These are phyloP conservation scores for Vicia sativa DNA, from an alignment of 306 rosid species.

Conservation along the genomic window DNA sequence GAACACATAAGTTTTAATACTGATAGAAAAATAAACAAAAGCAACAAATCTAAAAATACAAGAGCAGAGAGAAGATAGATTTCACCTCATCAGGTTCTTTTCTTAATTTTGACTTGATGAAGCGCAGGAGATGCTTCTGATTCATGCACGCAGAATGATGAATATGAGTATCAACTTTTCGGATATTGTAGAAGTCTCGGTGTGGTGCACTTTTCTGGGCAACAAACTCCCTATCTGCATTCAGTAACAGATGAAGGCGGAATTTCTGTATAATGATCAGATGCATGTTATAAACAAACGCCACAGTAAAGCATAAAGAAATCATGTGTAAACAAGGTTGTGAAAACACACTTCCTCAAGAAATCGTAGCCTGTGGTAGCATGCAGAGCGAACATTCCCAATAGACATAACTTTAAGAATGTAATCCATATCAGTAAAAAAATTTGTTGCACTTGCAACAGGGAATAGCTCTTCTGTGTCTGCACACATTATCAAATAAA, in stretches of 20 bases:
- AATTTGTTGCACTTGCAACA: conserved; percentile 69
- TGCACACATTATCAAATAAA: conserved; percentile 40
- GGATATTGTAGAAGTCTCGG: conserved; percentile 85
- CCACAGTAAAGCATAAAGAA: conserved; percentile 24
- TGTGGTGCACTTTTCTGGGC: conserved; percentile 85
- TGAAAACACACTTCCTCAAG: conserved; percentile 74
- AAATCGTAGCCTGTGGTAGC: conserved; percentile 78
- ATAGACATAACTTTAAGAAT: conserved; percentile 70
- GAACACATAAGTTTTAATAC: conserved; percentile 38
- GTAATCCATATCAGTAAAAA: conserved; percentile 85
- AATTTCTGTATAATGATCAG: conserved; percentile 68
- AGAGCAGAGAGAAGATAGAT: conserved; percentile 7
- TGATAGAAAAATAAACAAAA: conserved; percentile 29
- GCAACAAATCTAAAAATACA: conserved; percentile 35
- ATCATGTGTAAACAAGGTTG: conserved; percentile 24
- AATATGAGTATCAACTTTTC: conserved; percentile 90
- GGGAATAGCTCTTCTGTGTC: conserved; percentile 75
- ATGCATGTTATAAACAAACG: conserved; percentile 42
- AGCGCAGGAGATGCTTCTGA: conserved; percentile 89
- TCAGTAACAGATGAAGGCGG: conserved; percentile 76
- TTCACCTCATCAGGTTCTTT: conserved; percentile 87
- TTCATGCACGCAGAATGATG: conserved; percentile 98
- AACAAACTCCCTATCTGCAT: conserved; percentile 73
- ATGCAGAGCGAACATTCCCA: conserved; percentile 77
- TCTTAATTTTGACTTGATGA: conserved; percentile 76